phyloP scores from a whole-genome alignment of 345 rosid species.

The Sapria himalayana region DNA sequence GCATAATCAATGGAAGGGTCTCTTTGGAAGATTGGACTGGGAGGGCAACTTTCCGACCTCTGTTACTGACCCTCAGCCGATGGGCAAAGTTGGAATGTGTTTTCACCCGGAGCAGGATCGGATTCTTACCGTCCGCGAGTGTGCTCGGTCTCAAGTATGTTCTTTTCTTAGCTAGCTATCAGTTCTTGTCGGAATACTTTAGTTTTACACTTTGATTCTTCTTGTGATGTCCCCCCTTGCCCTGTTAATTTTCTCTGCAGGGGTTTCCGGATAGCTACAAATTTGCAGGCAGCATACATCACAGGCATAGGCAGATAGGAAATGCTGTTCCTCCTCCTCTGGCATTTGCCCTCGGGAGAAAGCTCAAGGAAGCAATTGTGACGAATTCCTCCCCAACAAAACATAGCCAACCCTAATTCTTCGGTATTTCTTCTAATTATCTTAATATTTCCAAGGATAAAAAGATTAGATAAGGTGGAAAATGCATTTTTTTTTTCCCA shows the following conservation, averaged over 20 bases:
- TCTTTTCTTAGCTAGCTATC: background rate
- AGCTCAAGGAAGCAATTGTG: conserved; percentile 71
- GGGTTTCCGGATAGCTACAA: conserved; percentile 68
- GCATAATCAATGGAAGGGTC: conserved; percentile 83
- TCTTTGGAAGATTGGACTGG: conserved; percentile 81
- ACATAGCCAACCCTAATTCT: no score
- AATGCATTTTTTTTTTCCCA: no score
- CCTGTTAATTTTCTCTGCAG: conserved; percentile 12
- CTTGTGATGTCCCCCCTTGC: background rate
- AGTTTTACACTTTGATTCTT: no score
- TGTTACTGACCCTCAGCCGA: conserved; percentile 71
- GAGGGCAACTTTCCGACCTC: conserved; percentile 89
- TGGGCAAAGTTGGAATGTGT: conserved; percentile 93
- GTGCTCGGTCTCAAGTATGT: conserved; percentile 70
- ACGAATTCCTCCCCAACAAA: no score
- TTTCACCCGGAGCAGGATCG: conserved; percentile 87
- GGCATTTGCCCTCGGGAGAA: conserved; percentile 65
- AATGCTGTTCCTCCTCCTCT: conserved; percentile 87
- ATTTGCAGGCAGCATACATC: conserved; percentile 36
- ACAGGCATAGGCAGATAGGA: conserved; percentile 73
- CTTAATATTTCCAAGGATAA: no score
- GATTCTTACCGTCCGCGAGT: conserved; percentile 70
- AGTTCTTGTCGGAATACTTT: background rate
- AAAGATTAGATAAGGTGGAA: no score
- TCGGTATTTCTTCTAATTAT: no score